phyloP scores from a whole-genome alignment of 345 rosid genomes.

The Euclidium syriacum region DNA sequence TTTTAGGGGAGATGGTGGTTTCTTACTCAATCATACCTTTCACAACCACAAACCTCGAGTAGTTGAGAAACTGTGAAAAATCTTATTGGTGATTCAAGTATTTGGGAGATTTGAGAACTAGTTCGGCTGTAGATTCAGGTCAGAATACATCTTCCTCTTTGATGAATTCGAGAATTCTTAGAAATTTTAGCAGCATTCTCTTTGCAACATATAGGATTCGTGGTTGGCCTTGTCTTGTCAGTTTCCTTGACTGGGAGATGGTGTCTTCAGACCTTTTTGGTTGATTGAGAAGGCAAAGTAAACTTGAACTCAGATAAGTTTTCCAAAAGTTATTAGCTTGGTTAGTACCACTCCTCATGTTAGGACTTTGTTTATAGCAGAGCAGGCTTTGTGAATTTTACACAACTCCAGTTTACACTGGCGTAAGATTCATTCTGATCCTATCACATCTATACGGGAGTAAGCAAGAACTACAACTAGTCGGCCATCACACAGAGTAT shows the following conservation, averaged over 20 bases:
- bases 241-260: constrained; percentile 32
- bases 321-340: constrained; percentile 28
- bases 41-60: neutral
- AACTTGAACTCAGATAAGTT: constrained; percentile 37
- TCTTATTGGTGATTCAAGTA: constrained; percentile 25
- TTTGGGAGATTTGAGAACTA: constrained; percentile 38
- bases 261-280: constrained; percentile 47
- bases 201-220: constrained; percentile 27
- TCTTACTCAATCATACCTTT: constrained; percentile 18
- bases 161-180: neutral
- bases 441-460: neutral
- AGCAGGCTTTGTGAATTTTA: constrained; percentile 17
- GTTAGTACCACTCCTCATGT: constrained; percentile 28
- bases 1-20: constrained; percentile 33
- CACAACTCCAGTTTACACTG: constrained; percentile 1
- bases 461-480: neutral
- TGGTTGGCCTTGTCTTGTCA: constrained; percentile 30
- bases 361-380: constrained; percentile 23
- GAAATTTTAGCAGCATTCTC: neutral
- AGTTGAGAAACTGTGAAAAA: constrained; percentile 20
- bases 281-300: constrained; percentile 36
- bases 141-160: constrained; percentile 23
- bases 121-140: constrained; percentile 36
- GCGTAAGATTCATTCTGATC: neutral
- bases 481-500: neutral